Base-by-base conservation (phyloP, 2,329 filamentous ascomycete species). In the Hirsutella rhossiliensis region DNA sequence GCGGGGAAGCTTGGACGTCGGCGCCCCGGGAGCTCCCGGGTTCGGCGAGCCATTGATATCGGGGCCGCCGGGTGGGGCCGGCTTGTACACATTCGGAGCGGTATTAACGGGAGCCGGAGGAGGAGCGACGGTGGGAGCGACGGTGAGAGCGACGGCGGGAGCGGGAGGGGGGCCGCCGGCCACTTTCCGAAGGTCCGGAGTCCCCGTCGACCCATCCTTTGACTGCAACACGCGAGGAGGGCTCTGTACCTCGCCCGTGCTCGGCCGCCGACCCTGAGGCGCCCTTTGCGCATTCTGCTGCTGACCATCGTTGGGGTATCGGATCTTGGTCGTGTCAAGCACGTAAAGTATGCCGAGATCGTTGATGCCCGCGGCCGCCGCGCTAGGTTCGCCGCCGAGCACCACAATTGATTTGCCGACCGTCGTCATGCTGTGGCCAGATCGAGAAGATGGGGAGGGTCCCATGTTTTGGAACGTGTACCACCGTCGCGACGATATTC, bases 401-500 rank as follows among this genome's bases (percentile, higher is more conserved):
- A 97, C 87, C 40, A 97, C 82, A 49, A 98, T 82, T 47, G 89
- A 85, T 62, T 95, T 96, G 28, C 87, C 87, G 49, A 90, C 87
- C 2, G 88, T 82, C 2, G 92, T 97, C 92, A 98, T 97, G 62
- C 88, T 96, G 62, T 98, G 92, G 1, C 92, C 92, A 15, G 90
- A 97, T 47, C 92, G 77, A 29, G 92, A 82, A 3, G 89, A 96
- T 0, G 92, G 92, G 1, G 89, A 94, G 3, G 89, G 89, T 0
- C 92, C 92, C 92, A 98, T 98, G 59, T 98, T 98, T 59, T 98
- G 92, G 65, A 98, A 98, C 31, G 92, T 98, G 62, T 97, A 98
- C 92, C 92, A 98, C 47, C 92, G 79, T 51, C 87, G 81, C 11
- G 88, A 88, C 1, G 83, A 79, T 47, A 80, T 78, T 43, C 74